Evolutionary conservation across 345 rosid species (phyloP), one percentile per base, ranked within the genome.

Genomic region (Brassica cretica): DNA sequence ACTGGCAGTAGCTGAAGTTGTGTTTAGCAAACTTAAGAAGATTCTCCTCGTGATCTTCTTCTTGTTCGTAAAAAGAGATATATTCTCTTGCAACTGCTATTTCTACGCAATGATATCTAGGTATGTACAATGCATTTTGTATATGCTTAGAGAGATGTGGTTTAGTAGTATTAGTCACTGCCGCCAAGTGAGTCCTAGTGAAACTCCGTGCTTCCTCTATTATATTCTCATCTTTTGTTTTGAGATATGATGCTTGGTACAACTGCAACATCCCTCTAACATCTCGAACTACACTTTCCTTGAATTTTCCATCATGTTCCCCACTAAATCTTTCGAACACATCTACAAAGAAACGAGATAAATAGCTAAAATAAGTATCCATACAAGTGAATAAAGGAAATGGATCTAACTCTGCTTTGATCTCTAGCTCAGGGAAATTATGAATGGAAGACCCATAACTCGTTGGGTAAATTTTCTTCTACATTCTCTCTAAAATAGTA

Each of bases 261-360:
- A 51, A 51, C 58, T 51, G 58, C 58, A 51, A 51, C 58, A 51
- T 51, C 19, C 58, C 58, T 51, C 58, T 51, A 51, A 51, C 58
- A 6, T 51, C 58, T n/a, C 19, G 8, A 5, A 15, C 58, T 51
- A 51, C 8, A 51, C 19, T 51, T 51, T 51, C 58, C 58, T 51
- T 15, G 58, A 51, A 51, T 19, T 51, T 51, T 15, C 58, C 58
- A 51, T 51, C 58, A 4, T 44, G 15, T 10, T 51, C 58, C 8
- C 58, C 58, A n/a, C 8, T 51, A 4, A 51, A 15, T 15, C 58
- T 51, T 51, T 51, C 58, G 5, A 51, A 51, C 19, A 51, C 58
- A 51, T 51, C 58, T 46, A 46, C n/a, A 14, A 46, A 14, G 6
- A 44, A 44, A 10, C 51, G 12, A 44, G 51, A 44, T 44, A 11